Evolutionary conservation across 2,329 filamentous ascomycete species (phyloP), one percentile per base, ranked within the genome.

Genomic region (Ilyonectria robusta): DNA sequence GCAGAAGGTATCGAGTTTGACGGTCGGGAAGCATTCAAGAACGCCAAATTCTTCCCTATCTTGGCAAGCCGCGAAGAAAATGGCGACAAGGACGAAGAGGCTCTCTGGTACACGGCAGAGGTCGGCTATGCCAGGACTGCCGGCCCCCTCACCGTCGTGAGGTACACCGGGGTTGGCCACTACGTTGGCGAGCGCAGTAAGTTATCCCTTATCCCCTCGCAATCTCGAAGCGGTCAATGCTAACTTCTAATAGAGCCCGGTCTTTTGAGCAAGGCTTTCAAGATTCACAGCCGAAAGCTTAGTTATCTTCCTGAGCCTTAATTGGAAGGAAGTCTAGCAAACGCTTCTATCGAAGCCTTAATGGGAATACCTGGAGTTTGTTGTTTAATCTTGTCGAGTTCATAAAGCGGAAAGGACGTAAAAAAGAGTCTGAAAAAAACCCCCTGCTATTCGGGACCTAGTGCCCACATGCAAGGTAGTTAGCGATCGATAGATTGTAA

Each of bases 161-260:
- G 10, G 1, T 21, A 56, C 11, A 13, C 50, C 2, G 50, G 8
- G 6, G 58, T 53, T 1, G 62, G 62, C 7, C 62, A 65, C 19
- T 9, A 56, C 4, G 26, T 65, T 10, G 56, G 40, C 1, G 53
- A 48, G n/a, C 23, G 17, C 3, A 50, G 62, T 61, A 29, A 35
- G 58, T 55, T 10, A 23, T 21, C 48, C 23, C 13, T 17, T 13
- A 6, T 26, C 26, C 26, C 26, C 4, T 13, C 47, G 29, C 19
- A 8, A 17, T 19, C 6, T 19, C 9, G 4, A 9, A 17, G 7
- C 1, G 4, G 9, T 11, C 29, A 13, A 6, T 31, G 2, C 57
- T 61, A 40, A 65, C 60, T 11, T 33, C 11, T 8, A 17, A 15
- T 21, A 61, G 57, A 48, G 23, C 57, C 58, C 1, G 23, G n/a